These are phyloP conservation scores for Didymosphaeria variabile DNA, from an alignment of 2,329 filamentous ascomycete genomes.

Conservation along the genomic window DNA sequence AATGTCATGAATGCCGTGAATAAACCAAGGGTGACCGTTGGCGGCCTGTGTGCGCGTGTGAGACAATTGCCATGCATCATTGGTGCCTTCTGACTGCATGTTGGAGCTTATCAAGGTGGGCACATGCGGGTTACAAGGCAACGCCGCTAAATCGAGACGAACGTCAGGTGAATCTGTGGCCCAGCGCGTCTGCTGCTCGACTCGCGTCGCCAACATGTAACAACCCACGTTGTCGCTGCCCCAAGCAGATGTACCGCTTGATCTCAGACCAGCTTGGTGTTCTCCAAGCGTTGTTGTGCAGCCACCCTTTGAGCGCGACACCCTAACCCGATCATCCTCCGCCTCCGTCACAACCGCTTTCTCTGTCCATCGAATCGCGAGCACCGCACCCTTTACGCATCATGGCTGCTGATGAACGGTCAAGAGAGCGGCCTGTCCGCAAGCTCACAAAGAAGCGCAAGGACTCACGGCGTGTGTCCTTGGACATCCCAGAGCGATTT, in stretches of 20 bases:
- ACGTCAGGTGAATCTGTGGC: conserved; percentile 24
- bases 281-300: conserved; percentile 12
- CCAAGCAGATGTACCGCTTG: conserved; percentile 36
- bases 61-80: conserved; percentile 18
- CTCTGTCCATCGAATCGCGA: conserved; percentile 15
- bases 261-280: conserved; percentile 11
- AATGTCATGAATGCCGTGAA: not conserved
- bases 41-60: conserved; percentile 23
- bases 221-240: conserved; percentile 36
- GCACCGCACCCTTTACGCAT: conserved; percentile 25
- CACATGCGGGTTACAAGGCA: conserved; percentile 9
- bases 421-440: conserved; percentile 36
- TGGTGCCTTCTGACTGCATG: conserved; percentile 21
- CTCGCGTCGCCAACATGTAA: conserved; percentile 32
- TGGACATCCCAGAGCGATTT: conserved; percentile 66
- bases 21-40: conserved; percentile 10
- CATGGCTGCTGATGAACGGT: conserved; percentile 48
- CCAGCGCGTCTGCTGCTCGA: conserved; percentile 39
- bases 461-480: conserved; percentile 50
- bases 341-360: conserved; percentile 18
- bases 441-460: conserved; percentile 47
- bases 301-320: conserved; percentile 26
- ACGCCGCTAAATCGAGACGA: conserved; percentile 14
- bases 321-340: conserved; percentile 21
- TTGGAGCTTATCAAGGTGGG: conserved; percentile 29